Evolutionary conservation across 352 stramenopile species (phyloP), one percentile per base, ranked within the genome.

Genomic region (Thalassiosira sp.): DNA sequence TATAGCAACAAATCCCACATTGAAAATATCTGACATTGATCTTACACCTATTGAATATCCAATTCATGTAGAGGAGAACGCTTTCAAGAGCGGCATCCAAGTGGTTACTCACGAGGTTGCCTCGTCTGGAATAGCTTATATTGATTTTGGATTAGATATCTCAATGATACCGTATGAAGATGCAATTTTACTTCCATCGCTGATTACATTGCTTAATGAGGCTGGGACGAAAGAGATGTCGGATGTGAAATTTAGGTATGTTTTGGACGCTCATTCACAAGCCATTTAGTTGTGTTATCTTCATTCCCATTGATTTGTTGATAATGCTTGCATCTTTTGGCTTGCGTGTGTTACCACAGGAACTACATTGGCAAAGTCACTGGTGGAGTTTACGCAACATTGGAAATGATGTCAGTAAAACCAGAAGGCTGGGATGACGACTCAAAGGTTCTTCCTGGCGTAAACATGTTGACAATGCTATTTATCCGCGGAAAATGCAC

Each of bases 91-190:
- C 35, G 77, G 70, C 15, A 65, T 87, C 20, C 67, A 43, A 37
- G 51, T 88, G 40, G 58, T 87, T 37, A 74, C 66, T 11, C 86
- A 93, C 61, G 73, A 79, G 33, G 66, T 94, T 31, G 53, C 78
- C 52, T 88, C 63, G 22, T 86, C 81, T 72, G 87, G 87, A 40
- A 93, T 95, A 65, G 54, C 86, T 7, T 94, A 94, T 72, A 68
- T 91, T 49, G 86, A 94, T 71, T 84, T 92, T 53, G 79, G 81
- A 1, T 60, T 95, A 8, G 88, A 94, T 73, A 72, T 92, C 46
- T 88, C 79, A 18, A 81, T 74, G 49, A 43, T 95, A 57, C 72
- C 76, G 10, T 86, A 90, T 59, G 73, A 91, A 33, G 85, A 94
- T 56, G 35, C 91, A 25, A 56, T 79, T 8, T 76, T 94, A 3